Conservation (phyloP, 2,329 filamentous ascomycete genomes). For the Endothia cerciana region DNA sequence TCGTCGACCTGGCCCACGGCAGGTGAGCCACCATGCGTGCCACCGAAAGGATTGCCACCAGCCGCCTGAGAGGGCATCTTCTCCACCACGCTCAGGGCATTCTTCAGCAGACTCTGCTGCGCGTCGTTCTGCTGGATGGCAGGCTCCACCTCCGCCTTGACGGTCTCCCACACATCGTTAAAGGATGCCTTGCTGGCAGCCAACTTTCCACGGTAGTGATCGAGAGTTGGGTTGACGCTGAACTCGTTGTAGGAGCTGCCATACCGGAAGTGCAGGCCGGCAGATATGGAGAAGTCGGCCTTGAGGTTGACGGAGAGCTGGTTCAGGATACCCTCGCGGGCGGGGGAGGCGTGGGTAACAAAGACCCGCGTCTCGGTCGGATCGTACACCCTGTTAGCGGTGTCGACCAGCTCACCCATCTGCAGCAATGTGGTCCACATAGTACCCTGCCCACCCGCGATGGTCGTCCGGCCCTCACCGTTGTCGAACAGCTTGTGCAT, state of each 20-base stretch:
- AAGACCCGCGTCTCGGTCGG: constrained; percentile 97
- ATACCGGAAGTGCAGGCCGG: constrained; percentile 96
- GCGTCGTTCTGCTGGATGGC: constrained; percentile 92
- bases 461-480: constrained; percentile 95
- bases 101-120: constrained; percentile 88
- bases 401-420: constrained; percentile 98
- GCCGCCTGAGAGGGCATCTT: constrained; percentile 97
- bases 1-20: constrained; percentile 91
- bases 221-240: constrained; percentile 95
- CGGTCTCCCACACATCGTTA: constrained; percentile 99
- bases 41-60: constrained; percentile 95
- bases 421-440: constrained; percentile 99
- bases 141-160: constrained; percentile 92
- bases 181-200: constrained; percentile 98
- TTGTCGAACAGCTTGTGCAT: constrained; percentile 99
- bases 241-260: constrained; percentile 99
- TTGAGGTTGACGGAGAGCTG: constrained; percentile 97
- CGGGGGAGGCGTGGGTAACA: constrained; percentile 94
- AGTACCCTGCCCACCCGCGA: constrained; percentile 95
- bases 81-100: constrained; percentile 89
- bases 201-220: constrained; percentile 98
- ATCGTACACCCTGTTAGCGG: constrained; percentile 96
- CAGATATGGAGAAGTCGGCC: constrained; percentile 97
- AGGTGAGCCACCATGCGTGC: constrained; percentile 72
- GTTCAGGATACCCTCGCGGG: constrained; percentile 93